Conservation (phyloP, 306 rosid genomes). For the Astragalus membranaceus region DNA sequence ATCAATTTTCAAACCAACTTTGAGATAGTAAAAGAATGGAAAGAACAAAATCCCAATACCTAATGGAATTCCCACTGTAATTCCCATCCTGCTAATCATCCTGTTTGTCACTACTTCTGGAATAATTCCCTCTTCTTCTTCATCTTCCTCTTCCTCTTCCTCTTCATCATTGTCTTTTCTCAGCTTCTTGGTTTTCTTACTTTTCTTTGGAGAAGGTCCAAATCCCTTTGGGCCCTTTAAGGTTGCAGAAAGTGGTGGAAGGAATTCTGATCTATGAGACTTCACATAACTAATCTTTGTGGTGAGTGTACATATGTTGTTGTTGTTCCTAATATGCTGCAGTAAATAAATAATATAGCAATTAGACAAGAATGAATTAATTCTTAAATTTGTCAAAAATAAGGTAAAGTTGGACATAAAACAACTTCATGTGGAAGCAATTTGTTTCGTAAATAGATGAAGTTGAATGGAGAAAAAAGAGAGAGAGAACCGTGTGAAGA, state of each 20-base stretch:
- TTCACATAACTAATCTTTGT: conserved; percentile 1
- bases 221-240: conserved; percentile 61
- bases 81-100: conserved; percentile 74
- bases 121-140: conserved; percentile 54
- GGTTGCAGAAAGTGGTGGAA: conserved; percentile 41
- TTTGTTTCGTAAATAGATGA: background rate
- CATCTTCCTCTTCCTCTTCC: background rate
- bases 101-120: conserved; percentile 92
- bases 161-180: conserved; percentile 18
- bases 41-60: conserved; percentile 69
- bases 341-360: background rate
- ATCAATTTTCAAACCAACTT: conserved; percentile 73
- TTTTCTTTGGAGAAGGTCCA: conserved; percentile 56
- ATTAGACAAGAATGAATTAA: background rate
- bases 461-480: background rate
- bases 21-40: conserved; percentile 77
- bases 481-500: conserved; percentile 37
- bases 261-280: conserved; percentile 23
- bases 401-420: background rate
- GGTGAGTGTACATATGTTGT: conserved; percentile 17
- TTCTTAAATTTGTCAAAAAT: background rate
- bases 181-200: conserved; percentile 30
- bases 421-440: background rate
- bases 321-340: conserved; percentile 26
- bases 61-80: conserved; percentile 74